Evolutionary conservation across 2,329 filamentous ascomycete species (phyloP).

Genomic region (Didymella pomorum): DNA sequence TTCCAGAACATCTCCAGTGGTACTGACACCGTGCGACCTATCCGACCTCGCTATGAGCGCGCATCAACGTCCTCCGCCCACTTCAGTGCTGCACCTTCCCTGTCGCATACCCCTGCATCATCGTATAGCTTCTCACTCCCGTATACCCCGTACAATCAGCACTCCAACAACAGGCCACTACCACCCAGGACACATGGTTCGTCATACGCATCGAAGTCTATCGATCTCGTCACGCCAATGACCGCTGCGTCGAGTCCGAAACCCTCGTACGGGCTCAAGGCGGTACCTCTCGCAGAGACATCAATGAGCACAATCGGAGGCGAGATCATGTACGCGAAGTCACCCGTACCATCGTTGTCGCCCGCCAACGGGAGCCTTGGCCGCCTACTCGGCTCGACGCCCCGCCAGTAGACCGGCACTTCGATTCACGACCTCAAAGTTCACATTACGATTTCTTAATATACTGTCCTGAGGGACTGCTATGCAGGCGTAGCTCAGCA

Average conservation of each 20-base stretch:
- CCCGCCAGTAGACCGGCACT: constrained; percentile 17
- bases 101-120: constrained; percentile 57
- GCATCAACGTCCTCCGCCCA: constrained; percentile 48
- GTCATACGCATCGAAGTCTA: constrained; percentile 50
- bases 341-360: constrained; percentile 43
- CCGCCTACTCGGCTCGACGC: constrained; percentile 44
- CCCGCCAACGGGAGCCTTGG: constrained; percentile 50
- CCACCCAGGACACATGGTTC: constrained; percentile 49
- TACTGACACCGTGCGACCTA: constrained; percentile 36
- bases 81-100: constrained; percentile 53
- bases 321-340: constrained; percentile 50
- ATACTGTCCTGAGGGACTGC: constrained; percentile 11
- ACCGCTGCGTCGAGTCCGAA: constrained; percentile 47
- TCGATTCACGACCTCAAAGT: constrained; percentile 6
- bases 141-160: constrained; percentile 43
- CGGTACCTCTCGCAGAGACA: constrained; percentile 42
- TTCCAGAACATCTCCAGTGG: constrained; percentile 46
- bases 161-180: constrained; percentile 44
- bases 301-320: constrained; percentile 48
- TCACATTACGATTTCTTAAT: constrained; percentile 12
- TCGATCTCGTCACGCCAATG: constrained; percentile 56
- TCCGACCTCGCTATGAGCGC: constrained; percentile 48
- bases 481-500: constrained; percentile 25
- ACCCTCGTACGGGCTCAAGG: constrained; percentile 44
- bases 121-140: constrained; percentile 56